Conservation (phyloP, 2,329 filamentous ascomycete species). For the Aphanoascus verrucosus region DNA sequence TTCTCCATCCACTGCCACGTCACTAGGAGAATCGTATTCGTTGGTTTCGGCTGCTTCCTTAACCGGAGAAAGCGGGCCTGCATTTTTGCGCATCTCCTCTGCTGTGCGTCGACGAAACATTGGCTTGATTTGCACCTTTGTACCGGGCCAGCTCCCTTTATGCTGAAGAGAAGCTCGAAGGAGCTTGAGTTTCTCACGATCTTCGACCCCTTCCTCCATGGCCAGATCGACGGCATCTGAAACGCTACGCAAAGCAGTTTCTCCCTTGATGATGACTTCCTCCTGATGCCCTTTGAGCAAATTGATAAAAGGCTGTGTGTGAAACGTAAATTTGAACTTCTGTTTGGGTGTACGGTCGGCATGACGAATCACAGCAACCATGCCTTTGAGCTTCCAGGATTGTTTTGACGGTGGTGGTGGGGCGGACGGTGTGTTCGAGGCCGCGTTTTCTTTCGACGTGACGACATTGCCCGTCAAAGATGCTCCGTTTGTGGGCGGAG, state of each 20-base stretch:
- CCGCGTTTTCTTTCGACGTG: background rate
- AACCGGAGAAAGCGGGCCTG: constrained; percentile 13
- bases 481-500: background rate
- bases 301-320: constrained; percentile 90
- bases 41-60: constrained; percentile 32
- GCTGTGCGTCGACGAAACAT: constrained; percentile 90
- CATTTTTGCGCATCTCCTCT: constrained; percentile 41
- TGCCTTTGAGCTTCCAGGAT: constrained; percentile 95
- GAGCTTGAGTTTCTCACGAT: constrained; percentile 71
- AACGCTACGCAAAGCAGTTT: constrained; percentile 79
- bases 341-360: constrained; percentile 97
- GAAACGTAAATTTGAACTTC: constrained; percentile 99
- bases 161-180: constrained; percentile 79
- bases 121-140: constrained; percentile 97
- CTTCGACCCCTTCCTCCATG: constrained; percentile 67
- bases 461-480: background rate
- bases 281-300: constrained; percentile 91
- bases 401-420: constrained; percentile 66
- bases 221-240: constrained; percentile 77
- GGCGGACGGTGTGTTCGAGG: constrained; percentile 21
- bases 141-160: constrained; percentile 88
- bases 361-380: constrained; percentile 91
- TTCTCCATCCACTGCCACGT: constrained; percentile 19
- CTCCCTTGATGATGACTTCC: constrained; percentile 86
- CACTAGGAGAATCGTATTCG: constrained; percentile 43